Conservation (phyloP, 352 stramenopile species). For the Phytophthora citrophthora region DNA sequence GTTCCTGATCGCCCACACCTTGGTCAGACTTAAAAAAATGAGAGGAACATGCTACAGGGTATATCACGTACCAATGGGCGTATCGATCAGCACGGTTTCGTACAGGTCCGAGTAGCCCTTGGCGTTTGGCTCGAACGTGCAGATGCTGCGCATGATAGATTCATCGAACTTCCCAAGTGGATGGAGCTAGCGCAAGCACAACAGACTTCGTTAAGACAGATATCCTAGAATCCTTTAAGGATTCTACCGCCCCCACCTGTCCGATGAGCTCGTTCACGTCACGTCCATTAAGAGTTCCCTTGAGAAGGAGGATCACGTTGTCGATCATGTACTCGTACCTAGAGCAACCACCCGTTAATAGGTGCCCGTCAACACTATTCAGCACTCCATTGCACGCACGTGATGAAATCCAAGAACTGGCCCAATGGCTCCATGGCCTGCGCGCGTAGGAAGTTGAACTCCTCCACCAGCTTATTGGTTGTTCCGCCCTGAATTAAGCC, state of each 20-base stretch:
- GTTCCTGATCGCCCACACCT: conserved; percentile 58
- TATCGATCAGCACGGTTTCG: conserved; percentile 99
- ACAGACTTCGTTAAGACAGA: not conserved
- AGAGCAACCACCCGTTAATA: not conserved
- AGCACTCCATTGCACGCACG: conserved; percentile 58
- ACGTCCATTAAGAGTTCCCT: conserved; percentile 96
- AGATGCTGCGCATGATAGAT: conserved; percentile 99
- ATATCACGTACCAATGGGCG: conserved; percentile 88
- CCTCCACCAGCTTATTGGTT: conserved; percentile 91
- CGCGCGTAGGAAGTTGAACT: conserved; percentile 98
- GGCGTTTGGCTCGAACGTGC: conserved; percentile 96
- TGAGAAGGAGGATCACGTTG: conserved; percentile 99
- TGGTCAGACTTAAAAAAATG: not conserved
- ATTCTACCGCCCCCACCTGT: conserved; percentile 44
- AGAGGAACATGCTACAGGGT: not conserved
- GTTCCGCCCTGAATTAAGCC: conserved; percentile 86
- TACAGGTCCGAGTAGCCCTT: conserved; percentile 99
- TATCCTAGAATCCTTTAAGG: not conserved
- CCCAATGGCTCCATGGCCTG: conserved; percentile 96
- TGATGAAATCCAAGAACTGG: conserved; percentile 99
- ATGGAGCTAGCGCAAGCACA: conserved; percentile 88
- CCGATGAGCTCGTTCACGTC: conserved; percentile 98
- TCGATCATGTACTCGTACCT: conserved; percentile 99
- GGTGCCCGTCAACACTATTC: not conserved
- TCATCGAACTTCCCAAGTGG: conserved; percentile 99